Conservation (phyloP, 345 rosid genomes). For the Pistacia atlantica region DNA sequence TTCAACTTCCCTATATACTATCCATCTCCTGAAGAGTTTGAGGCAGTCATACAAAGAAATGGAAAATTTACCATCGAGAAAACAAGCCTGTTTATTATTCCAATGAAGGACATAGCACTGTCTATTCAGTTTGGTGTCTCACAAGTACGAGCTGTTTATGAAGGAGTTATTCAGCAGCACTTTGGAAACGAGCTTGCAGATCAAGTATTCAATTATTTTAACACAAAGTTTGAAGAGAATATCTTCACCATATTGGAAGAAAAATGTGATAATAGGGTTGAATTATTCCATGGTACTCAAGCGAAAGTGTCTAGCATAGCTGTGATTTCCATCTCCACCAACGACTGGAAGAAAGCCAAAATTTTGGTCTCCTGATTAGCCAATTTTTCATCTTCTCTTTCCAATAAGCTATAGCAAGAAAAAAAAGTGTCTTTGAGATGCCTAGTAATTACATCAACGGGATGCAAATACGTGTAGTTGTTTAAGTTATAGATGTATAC, state of each 20-base stretch:
- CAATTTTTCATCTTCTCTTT: too few species aligned
- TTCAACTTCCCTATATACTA: conserved; percentile 20
- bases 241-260: neutral
- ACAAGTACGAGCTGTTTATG: conserved; percentile 17
- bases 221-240: neutral
- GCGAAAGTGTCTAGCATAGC: neutral
- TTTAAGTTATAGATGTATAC: too few species aligned
- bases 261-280: neutral
- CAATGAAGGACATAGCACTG: neutral
- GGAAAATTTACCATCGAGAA: conserved; percentile 14
- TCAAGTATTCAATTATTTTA: conserved; percentile 2
- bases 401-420: too few species aligned
- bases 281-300: conserved; percentile 1
- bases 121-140: neutral
- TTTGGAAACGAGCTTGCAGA: conserved; percentile 19
- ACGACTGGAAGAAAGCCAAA: too few species aligned
- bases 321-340: too few species aligned
- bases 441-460: too few species aligned
- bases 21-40: neutral
- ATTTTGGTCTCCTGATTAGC: too few species aligned
- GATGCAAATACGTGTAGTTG: too few species aligned
- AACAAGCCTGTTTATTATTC: neutral
- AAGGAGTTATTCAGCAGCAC: conserved; percentile 17
- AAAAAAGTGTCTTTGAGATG: too few species aligned
- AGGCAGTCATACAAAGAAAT: conserved; percentile 1